phyloP scores from a whole-genome alignment of 2,329 filamentous ascomycete species.

The Neofusicoccum umdonicola region DNA sequence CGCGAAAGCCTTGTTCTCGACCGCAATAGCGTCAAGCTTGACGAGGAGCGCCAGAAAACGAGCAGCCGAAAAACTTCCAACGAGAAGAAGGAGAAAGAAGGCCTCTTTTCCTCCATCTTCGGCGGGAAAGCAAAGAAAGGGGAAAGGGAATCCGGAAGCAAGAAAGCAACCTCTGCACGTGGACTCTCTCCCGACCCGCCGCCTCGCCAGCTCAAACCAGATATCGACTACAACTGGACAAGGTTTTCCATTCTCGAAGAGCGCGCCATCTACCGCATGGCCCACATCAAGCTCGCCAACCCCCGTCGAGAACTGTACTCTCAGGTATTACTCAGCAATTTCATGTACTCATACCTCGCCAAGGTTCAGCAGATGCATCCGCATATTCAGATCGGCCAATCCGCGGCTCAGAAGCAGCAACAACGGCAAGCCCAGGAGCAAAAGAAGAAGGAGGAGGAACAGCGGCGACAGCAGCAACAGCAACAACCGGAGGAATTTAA shows the following conservation, averaged over 20 bases:
- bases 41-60: conserved; percentile 81
- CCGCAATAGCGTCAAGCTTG: conserved; percentile 70
- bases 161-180: conserved; percentile 69
- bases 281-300: conserved; percentile 98
- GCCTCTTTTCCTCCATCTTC: conserved; percentile 92
- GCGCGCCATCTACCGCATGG: conserved; percentile 96
- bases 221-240: conserved; percentile 95
- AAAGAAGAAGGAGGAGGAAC: conserved; percentile 29
- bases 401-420: conserved; percentile 67
- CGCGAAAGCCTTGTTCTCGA: conserved; percentile 84
- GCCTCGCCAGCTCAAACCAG: conserved; percentile 71
- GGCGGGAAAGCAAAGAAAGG: conserved; percentile 84
- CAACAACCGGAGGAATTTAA: conserved; percentile 41
- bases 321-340: conserved; percentile 95
- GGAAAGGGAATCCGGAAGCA: conserved; percentile 67
- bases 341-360: conserved; percentile 98
- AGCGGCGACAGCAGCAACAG: conserved; percentile 36
- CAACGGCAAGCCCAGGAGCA: conserved; percentile 55
- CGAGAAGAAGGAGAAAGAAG: conserved; percentile 85
- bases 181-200: conserved; percentile 75
- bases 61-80: conserved; percentile 66
- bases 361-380: conserved; percentile 99
- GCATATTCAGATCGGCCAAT: conserved; percentile 85
- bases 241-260: conserved; percentile 94
- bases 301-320: conserved; percentile 87